Conservation (phyloP, 75 land plant genomes). For the Selaginella tamariscina region DNA sequence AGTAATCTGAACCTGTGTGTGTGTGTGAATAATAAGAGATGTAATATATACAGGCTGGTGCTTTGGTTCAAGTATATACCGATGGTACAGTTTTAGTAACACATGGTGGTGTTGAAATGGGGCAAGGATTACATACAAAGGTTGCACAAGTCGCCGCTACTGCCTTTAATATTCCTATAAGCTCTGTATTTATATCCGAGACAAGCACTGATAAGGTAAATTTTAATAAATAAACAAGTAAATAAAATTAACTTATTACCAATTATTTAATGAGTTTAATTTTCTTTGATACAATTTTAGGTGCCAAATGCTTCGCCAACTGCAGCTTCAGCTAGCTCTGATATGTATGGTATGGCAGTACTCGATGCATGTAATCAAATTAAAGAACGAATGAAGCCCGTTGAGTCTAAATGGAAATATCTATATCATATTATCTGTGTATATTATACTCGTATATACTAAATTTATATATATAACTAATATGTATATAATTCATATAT, state of each 20-base stretch:
- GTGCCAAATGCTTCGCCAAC: slow-evolving; percentile 96
- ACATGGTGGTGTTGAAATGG: slow-evolving; percentile 99
- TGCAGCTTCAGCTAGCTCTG: slow-evolving; percentile 98
- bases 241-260: no score
- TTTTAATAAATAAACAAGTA: no score
- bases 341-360: slow-evolving; percentile 93
- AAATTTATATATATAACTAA: no score
- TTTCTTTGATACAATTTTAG: slow-evolving; percentile 23
- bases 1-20: no score
- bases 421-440: background rate
- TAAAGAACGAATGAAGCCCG: slow-evolving; percentile 73
- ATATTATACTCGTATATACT: no score
- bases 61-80: slow-evolving; percentile 89
- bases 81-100: slow-evolving; percentile 96
- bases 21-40: no score
- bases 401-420: slow-evolving; percentile 18
- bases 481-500: no score
- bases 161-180: slow-evolving; percentile 64
- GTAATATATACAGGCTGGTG: slow-evolving; percentile 59
- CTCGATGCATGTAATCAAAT: slow-evolving; percentile 95
- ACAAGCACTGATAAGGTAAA: slow-evolving; percentile 97
- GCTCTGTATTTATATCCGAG: slow-evolving; percentile 84
- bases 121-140: slow-evolving; percentile 95
- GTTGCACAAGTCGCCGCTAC: slow-evolving; percentile 93
- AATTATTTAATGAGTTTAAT: background rate